These are phyloP conservation scores for Chaetomium olivaceum DNA, from an alignment of 2,329 filamentous ascomycete genomes.

Conservation along the genomic window DNA sequence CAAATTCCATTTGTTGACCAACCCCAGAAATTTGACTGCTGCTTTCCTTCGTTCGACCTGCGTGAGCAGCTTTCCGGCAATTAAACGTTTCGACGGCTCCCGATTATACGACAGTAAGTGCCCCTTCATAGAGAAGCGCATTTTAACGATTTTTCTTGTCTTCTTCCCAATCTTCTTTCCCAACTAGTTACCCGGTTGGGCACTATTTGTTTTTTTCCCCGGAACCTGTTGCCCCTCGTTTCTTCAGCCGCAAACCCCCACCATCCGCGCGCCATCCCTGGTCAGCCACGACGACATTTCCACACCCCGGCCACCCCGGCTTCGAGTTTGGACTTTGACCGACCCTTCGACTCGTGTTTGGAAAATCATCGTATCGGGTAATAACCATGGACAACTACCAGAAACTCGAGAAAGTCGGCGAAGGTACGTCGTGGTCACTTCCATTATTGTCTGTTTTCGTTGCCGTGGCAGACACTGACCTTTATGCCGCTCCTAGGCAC, in stretches of 20 bases:
- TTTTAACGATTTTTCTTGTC: conserved; percentile 19
- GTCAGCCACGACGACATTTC: conserved; percentile 4
- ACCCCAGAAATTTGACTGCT: conserved; percentile 22
- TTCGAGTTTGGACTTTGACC: conserved; percentile 3
- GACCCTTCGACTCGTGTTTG: not conserved
- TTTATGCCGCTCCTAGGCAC: conserved; percentile 58
- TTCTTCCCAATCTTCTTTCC: conserved; percentile 18
- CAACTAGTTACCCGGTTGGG: conserved; percentile 6
- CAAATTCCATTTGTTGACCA: conserved; percentile 30
- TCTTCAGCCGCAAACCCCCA: conserved; percentile 15
- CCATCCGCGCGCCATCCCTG: conserved; percentile 2
- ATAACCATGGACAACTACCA: conserved; percentile 81
- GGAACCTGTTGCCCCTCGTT: conserved; percentile 25
- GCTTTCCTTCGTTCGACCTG: not conserved
- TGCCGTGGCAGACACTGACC: conserved; percentile 5
- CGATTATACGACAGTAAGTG: conserved; percentile 22
- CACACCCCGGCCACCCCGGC: not conserved
- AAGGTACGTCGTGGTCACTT: conserved; percentile 58
- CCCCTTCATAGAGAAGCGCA: conserved; percentile 21
- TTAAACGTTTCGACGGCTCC: not conserved
- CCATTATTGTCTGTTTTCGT: not conserved
- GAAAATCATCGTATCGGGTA: conserved; percentile 7
- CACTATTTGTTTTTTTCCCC: conserved; percentile 23
- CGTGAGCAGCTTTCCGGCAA: not conserved
- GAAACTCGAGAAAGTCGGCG: conserved; percentile 89